Evolutionary conservation across 1,284 basidiomycete species (phyloP), one percentile per base, ranked within the genome.

Genomic region (Ceraceosorus guamensis): DNA sequence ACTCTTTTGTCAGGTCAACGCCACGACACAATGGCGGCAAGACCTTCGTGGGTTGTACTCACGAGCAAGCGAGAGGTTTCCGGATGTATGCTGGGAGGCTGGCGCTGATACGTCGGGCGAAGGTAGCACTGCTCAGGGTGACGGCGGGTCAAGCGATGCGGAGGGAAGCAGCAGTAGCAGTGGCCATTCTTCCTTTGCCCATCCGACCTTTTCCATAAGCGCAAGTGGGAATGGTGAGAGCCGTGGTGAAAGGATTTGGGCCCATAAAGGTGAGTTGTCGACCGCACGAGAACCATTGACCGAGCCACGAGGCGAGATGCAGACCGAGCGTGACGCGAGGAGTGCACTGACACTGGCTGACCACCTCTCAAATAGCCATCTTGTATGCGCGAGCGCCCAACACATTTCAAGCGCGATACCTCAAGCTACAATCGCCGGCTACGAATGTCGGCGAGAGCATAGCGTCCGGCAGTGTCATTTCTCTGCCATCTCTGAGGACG

Each of bases 331-430:
- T 7, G 39, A 18, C 31, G 14, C 5, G 14, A 58, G 46, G 7
- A 14, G 11, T 24, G n/a, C 45, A 16, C 30, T 30, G 7, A 16
- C 48, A 31, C 30, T 39, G 34, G 14, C 13, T 33, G 31, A 13
- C 45, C 41, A 7, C 7, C 11, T n/a, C 11, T 49, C 18, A 14
- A 35, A 34, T 46, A 91, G 91, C 90, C 41, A 86, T 97, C 67
- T 85, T 97, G 0, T 96, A 96, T 65, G 90, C 91, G 47, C 85
- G 92, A 60, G 91, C 92, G 24, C 64, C 70, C 14, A 69, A 73
- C 59, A 60, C 62, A 39, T 72, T 70, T 37, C 66, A 66, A 45
- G 61, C 62, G 7, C 65, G 61, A 32, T 75, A 66, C 86, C 87
- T 30, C 84, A 83, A 48, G 90, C 91, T 79, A 87, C 91, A 61